Evolutionary conservation across 306 rosid species (phyloP).

Genomic region (Rubus parviflorus): DNA sequence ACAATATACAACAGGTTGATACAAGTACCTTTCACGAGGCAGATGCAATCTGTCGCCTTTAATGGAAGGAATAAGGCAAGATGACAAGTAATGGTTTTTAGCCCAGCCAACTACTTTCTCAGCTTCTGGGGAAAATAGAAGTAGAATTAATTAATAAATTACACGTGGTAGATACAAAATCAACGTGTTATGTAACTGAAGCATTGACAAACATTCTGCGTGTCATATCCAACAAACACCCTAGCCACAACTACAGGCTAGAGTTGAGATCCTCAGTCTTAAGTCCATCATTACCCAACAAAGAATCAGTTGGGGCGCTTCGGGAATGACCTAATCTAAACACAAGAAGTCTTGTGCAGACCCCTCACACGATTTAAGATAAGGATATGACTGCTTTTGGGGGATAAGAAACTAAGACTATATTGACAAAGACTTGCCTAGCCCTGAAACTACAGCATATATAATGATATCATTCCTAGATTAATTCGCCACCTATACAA

Average conservation of each 20-base stretch:
- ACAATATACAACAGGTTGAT: neutral
- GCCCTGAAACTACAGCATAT: neutral
- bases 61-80: constrained; percentile 62
- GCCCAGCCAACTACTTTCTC: constrained; percentile 98
- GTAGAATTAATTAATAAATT: neutral
- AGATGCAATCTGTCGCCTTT: constrained; percentile 76
- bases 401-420: neutral
- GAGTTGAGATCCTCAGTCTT: neutral
- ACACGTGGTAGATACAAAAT: neutral
- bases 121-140: constrained; percentile 58
- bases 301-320: neutral
- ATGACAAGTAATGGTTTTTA: constrained; percentile 78
- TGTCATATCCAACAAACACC: neutral
- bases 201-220: neutral
- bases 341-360: neutral
- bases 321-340: neutral
- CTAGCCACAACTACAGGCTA: neutral
- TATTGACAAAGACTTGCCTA: neutral
- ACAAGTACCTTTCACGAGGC: constrained; percentile 77
- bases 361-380: neutral
- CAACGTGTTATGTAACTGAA: neutral
- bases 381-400: neutral
- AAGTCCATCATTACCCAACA: neutral
- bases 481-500: neutral
- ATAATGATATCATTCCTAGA: neutral